Evolutionary conservation across 2,329 filamentous ascomycete genomes (phyloP).

Genomic region (Trichothecium sympodiale): DNA sequence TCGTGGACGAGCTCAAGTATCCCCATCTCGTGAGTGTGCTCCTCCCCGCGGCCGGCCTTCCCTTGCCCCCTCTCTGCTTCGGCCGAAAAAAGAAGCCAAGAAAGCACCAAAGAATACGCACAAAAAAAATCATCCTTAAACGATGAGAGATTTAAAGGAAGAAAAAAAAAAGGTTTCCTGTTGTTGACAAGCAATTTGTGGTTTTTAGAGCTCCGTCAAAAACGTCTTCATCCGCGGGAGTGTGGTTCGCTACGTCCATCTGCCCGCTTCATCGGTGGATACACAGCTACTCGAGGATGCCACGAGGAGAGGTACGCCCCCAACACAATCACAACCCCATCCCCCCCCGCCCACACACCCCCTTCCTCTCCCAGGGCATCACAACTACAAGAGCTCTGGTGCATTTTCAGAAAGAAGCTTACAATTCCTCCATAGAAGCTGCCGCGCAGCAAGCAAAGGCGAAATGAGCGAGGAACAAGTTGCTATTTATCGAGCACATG

Average conservation of each 20-base stretch:
- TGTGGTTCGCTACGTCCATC: slow-evolving; percentile 84
- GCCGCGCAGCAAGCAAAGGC: slow-evolving; percentile 46
- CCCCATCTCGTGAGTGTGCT: slow-evolving; percentile 73
- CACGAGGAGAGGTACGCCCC: slow-evolving; percentile 62
- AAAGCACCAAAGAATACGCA: no score
- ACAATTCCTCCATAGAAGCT: slow-evolving; percentile 31
- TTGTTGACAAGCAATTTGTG: neutral
- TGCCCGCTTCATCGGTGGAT: slow-evolving; percentile 74
- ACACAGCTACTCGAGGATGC: slow-evolving; percentile 83
- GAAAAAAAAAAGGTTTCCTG: no score
- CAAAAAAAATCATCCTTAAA: no score
- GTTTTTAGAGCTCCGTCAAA: slow-evolving; percentile 60
- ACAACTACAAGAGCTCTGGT: neutral
- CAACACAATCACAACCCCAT: no score
- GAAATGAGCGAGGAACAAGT: slow-evolving; percentile 31
- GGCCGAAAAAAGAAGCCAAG: neutral
- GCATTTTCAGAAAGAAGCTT: neutral
- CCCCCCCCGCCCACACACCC: no score
- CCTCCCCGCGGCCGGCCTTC: no score
- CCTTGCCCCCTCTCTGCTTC: neutral
- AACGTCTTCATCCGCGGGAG: slow-evolving; percentile 93
- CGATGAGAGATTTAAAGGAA: no score
- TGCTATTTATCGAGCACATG: no score
- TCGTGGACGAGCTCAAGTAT: slow-evolving; percentile 88
- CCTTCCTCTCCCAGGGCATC: no score